Conservation (phyloP, 495 filamentous ascomycete genomes). For the Parathielavia hyrcaniae region DNA sequence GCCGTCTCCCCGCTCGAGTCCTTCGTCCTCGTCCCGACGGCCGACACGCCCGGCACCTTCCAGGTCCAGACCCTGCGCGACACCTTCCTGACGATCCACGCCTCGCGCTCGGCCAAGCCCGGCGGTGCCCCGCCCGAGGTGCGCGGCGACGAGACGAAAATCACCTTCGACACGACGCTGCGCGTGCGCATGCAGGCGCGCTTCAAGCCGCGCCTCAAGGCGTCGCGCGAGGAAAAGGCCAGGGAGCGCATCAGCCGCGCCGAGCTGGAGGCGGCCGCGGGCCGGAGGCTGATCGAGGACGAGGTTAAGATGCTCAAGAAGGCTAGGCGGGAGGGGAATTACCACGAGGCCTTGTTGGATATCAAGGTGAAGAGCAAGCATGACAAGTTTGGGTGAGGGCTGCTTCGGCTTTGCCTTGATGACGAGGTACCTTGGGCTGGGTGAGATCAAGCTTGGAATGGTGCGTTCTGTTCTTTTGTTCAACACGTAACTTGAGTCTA, state of each 20-base stretch:
- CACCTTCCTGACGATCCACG: conserved; percentile 53
- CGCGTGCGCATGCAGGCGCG: conserved; percentile 89
- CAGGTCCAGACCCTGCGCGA: conserved; percentile 60
- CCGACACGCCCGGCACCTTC: conserved; percentile 59
- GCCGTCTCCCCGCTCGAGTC: conserved; percentile 79
- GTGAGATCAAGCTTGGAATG: background rate
- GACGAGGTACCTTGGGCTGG: background rate
- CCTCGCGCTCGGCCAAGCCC: conserved; percentile 36
- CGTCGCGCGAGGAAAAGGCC: conserved; percentile 70
- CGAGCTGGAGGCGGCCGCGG: conserved; percentile 79
- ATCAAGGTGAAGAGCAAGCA: conserved; percentile 92
- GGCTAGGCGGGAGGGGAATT: conserved; percentile 80
- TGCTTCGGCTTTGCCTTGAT: background rate
- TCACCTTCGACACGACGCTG: conserved; percentile 69
- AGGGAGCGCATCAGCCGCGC: conserved; percentile 77
- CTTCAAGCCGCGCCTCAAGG: conserved; percentile 74
- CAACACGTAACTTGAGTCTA: no score
- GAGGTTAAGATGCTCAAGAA: conserved; percentile 78
- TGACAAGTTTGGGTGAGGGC: conserved; percentile 66
- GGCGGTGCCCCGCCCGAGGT: conserved; percentile 55
- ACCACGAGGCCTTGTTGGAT: conserved; percentile 82
- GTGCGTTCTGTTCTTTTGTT: no score
- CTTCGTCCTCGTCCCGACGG: conserved; percentile 60
- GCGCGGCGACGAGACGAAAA: conserved; percentile 67
- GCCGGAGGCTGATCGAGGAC: conserved; percentile 69